Conservation (phyloP, 805 yeast genomes). For the Kodamaea leandrae region DNA sequence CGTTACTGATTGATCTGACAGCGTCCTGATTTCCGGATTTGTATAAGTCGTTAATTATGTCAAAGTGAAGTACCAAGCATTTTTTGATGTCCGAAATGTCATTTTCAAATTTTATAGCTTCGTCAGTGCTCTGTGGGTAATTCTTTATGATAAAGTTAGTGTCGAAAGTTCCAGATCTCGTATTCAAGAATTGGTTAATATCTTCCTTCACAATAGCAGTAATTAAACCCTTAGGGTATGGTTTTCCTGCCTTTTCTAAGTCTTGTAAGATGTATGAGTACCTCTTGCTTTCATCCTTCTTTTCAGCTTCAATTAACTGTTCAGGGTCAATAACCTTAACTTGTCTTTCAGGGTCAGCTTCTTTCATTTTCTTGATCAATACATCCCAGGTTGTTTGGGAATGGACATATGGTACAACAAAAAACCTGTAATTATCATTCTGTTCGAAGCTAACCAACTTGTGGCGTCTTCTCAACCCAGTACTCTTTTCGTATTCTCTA, state of each 20-base stretch:
- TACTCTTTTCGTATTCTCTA: constrained; percentile 44
- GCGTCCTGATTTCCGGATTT: constrained; percentile 18
- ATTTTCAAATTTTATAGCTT: constrained; percentile 71
- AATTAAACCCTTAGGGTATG: constrained; percentile 45
- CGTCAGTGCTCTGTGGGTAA: constrained; percentile 61
- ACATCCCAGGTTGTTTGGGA: constrained; percentile 18
- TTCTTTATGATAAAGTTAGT: constrained; percentile 52
- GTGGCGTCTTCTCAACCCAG: constrained; percentile 51
- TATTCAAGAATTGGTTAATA: constrained; percentile 32
- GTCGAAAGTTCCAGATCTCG: constrained; percentile 37
- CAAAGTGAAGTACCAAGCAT: constrained; percentile 35
- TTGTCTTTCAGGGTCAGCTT: constrained; percentile 15
- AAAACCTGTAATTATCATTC: constrained; percentile 40
- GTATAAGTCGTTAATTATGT: constrained; percentile 22
- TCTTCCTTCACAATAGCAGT: constrained; percentile 49
- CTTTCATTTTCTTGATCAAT: constrained; percentile 16
- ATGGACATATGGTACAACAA: constrained; percentile 36
- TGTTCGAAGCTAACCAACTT: constrained; percentile 39
- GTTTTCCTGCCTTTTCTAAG: constrained; percentile 24
- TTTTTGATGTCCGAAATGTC: constrained; percentile 53
- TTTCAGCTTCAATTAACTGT: constrained; percentile 46
- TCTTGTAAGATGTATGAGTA: constrained; percentile 56
- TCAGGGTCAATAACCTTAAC: constrained; percentile 51
- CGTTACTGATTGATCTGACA: constrained; percentile 38
- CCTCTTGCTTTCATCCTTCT: constrained; percentile 40